Evolutionary conservation across 2,329 filamentous ascomycete genomes (phyloP).

Genomic region (Xylariales sp.): DNA sequence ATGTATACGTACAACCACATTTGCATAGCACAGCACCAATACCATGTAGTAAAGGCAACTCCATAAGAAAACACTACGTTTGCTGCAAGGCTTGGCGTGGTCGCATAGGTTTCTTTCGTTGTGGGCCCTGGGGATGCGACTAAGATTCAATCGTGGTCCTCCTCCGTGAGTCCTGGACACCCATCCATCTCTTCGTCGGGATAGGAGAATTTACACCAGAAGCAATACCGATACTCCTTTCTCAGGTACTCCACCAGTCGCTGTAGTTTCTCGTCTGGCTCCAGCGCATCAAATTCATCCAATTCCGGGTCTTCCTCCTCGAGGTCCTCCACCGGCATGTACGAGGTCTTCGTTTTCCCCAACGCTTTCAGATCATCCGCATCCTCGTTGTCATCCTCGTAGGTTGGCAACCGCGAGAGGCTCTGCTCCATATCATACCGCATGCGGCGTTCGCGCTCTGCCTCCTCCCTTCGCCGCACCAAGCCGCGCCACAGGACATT

Average conservation of each 20-base stretch:
- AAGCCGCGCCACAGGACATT: constrained; percentile 78
- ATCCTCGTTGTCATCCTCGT: constrained; percentile 66
- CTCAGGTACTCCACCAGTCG: constrained; percentile 67
- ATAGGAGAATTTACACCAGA: constrained; percentile 91
- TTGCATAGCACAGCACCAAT: neutral
- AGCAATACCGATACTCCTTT: constrained; percentile 74
- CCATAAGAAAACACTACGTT: too few species aligned
- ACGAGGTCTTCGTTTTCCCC: constrained; percentile 49
- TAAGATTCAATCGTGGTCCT: constrained; percentile 67
- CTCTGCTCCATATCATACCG: constrained; percentile 63
- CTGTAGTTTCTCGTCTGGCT: constrained; percentile 60
- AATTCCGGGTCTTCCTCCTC: constrained; percentile 79
- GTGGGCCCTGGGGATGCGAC: too few species aligned
- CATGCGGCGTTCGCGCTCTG: constrained; percentile 62
- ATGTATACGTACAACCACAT: neutral
- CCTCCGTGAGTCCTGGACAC: constrained; percentile 82
- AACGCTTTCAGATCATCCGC: constrained; percentile 67
- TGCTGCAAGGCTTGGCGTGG: too few species aligned
- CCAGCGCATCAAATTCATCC: constrained; percentile 70
- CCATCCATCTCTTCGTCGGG: constrained; percentile 71
- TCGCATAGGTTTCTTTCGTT: too few species aligned
- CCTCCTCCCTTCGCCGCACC: constrained; percentile 63
- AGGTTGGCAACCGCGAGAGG: constrained; percentile 57
- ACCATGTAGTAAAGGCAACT: neutral
- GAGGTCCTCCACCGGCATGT: constrained; percentile 61